Conservation (phyloP, 306 rosid genomes). For the Hylodesmum podocarpum region DNA sequence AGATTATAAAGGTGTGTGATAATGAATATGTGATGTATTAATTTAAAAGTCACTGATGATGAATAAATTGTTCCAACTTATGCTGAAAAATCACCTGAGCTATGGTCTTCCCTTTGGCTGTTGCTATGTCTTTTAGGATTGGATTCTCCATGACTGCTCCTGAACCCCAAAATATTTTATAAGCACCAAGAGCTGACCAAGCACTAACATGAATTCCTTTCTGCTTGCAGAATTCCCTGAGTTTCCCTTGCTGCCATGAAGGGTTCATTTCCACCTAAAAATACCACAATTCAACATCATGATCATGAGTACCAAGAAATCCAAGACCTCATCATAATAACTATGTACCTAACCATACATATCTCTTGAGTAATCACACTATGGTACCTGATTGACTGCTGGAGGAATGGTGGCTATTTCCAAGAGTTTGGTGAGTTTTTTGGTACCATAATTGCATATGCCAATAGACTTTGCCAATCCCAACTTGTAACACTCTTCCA, state of each 20-base stretch:
- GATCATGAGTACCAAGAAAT: background rate
- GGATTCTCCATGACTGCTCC: constrained; percentile 53
- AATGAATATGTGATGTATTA: background rate
- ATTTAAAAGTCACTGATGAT: background rate
- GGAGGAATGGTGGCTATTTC: constrained; percentile 45
- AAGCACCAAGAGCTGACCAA: constrained; percentile 57
- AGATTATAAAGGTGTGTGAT: background rate
- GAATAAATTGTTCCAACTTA: background rate
- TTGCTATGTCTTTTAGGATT: constrained; percentile 47
- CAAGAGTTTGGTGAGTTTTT: constrained; percentile 41
- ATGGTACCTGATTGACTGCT: constrained; percentile 47
- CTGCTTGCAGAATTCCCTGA: constrained; percentile 43
- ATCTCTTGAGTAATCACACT: background rate
- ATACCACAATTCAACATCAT: background rate
- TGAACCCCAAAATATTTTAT: constrained; percentile 48
- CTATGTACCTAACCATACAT: background rate
- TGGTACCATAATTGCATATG: constrained; percentile 43
- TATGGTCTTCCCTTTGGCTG: constrained; percentile 37
- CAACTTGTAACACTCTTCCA: constrained; percentile 48
- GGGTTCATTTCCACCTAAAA: constrained; percentile 54
- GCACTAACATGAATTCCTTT: constrained; percentile 56
- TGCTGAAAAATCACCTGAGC: constrained; percentile 45
- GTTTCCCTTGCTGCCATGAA: constrained; percentile 52
- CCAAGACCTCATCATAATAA: background rate
- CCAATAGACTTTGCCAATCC: constrained; percentile 58